A percentile compares a stretch with the other conserved stretches of the same genome.
Conservation (phyloP, 2,329 filamentous ascomycete species). For the Colletotrichum tropicale region DNA sequence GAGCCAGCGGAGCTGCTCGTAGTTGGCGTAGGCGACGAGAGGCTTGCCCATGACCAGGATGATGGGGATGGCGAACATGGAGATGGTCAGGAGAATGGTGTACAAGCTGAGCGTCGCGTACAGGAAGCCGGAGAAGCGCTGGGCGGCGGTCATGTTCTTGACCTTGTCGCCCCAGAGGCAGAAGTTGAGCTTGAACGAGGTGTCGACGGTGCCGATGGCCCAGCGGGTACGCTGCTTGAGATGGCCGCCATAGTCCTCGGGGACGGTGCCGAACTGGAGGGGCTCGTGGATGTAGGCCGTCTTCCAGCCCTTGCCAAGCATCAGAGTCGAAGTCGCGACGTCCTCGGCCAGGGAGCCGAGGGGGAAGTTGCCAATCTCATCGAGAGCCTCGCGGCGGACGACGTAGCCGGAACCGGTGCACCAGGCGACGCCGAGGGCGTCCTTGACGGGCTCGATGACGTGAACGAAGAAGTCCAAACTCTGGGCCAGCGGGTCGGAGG, state of each 20-base stretch:
- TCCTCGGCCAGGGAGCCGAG: conserved; percentile 66
- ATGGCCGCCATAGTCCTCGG: conserved; percentile 59
- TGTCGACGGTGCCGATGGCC: conserved; percentile 62
- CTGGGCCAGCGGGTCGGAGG: conserved; percentile 62
- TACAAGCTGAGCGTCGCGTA: conserved; percentile 61
- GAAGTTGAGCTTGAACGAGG: conserved; percentile 64
- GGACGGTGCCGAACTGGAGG: conserved; percentile 64
- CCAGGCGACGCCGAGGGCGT: conserved; percentile 61
- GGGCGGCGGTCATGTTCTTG: conserved; percentile 56
- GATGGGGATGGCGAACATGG: conserved; percentile 63
- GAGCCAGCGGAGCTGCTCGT: conserved; percentile 61
- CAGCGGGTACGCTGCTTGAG: conserved; percentile 63
- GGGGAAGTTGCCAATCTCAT: conserved; percentile 66
- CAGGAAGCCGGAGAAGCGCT: conserved; percentile 64
- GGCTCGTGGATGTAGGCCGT: conserved; percentile 65
- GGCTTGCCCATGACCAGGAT: conserved; percentile 62
- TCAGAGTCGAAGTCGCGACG: conserved; percentile 60
- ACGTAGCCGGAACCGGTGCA: conserved; percentile 69
- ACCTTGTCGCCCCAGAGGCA: conserved; percentile 60
- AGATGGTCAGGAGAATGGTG: conserved; percentile 58
- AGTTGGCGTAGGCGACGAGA: conserved; percentile 59
- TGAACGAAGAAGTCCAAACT: conserved; percentile 64
- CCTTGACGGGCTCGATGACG: conserved; percentile 54
- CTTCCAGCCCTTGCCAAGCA: conserved; percentile 66
- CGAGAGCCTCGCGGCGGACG: conserved; percentile 61